These are phyloP conservation scores for Aspergillus puulaauensis DNA, from an alignment of 2,329 filamentous ascomycete species.

Conservation along the genomic window DNA sequence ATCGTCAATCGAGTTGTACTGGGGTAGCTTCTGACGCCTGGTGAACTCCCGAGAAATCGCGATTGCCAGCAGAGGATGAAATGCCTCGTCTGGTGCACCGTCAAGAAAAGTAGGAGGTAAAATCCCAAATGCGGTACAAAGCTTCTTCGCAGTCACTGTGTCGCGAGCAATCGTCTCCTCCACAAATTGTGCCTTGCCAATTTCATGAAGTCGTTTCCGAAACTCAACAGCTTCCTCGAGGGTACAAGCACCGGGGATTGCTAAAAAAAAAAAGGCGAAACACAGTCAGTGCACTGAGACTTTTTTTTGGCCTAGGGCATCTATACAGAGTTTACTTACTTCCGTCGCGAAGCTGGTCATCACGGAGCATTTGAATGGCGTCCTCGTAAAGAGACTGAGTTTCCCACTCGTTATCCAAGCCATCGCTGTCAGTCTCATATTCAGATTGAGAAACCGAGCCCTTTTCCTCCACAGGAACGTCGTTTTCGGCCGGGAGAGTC, in stretches of 20 bases:
- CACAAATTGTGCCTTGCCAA: constrained; percentile 78
- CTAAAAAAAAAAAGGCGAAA: constrained; percentile 18
- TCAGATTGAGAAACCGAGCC: constrained; percentile 31
- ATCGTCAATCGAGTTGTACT: constrained; percentile 85
- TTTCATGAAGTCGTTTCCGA: constrained; percentile 68
- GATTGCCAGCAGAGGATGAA: constrained; percentile 71
- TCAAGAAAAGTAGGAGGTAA: constrained; percentile 72
- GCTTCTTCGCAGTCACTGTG: constrained; percentile 73
- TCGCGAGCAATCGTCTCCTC: constrained; percentile 68
- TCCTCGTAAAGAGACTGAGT: constrained; percentile 65
- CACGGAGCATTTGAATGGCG: constrained; percentile 57
- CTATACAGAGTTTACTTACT: constrained; percentile 40
- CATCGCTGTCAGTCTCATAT: constrained; percentile 36
- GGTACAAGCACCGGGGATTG: constrained; percentile 57
- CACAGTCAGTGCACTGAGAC: not conserved
- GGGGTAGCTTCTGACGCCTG: constrained; percentile 74
- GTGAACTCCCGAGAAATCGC: constrained; percentile 78
- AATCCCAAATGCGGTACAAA: constrained; percentile 84
- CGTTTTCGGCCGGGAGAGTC: constrained; percentile 25
- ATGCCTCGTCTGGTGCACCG: constrained; percentile 69
- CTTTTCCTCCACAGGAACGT: constrained; percentile 29
- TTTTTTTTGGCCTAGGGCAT: not conserved
- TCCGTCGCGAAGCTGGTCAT: constrained; percentile 50
- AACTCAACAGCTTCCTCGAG: constrained; percentile 68
- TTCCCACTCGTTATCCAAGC: constrained; percentile 54